Base-by-base conservation (phyloP, 495 filamentous ascomycete genomes). In the Penicillium simplicissimum region DNA sequence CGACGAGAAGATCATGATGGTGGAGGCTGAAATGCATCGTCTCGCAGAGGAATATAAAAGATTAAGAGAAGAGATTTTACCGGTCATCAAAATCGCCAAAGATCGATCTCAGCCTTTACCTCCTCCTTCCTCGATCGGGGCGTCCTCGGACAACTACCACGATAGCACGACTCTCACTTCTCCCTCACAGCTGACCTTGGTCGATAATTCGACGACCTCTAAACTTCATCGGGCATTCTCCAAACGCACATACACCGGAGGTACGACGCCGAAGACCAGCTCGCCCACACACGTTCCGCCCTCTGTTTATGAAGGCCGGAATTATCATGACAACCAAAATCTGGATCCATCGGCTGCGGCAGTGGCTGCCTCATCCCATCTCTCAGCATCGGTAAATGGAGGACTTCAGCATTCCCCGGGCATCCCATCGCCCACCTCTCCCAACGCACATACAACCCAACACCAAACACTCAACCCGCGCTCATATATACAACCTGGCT, bases 31-130 rank as follows among this genome's bases (percentile, higher is more conserved):
- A 67, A 71, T 98, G 66, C 83, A 88, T 38, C 84, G 88, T 59
- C 81, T 97, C 64, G 87, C 88, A 13, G 91, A 96, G 37, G 92
- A 96, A 63, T 94, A 96, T 68, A 81, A 87, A 56, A 85, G 88
- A 62, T 73, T 98, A 64, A 84, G 95, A 48, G 91, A 98, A 74
- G 94, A 98, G 63, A 84, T 97, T 61, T 78, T 98, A 23, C 94
- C 95, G 19, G 87, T 96, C 5, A 86, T 96, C 66, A 89, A 92
- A 47, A 86, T 96, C 76, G 87, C 87, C 60, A 98, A 98, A 72
- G 92, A 98, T 65, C 87, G 85, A 62, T 90, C 93, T 56, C 91
- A 94, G 67, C 95, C 95, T 15, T 77, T 98, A 4, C 95, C 95
- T 19, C 75, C 77, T 42, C 75, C 75, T 11, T 74, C 84, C 68